A percentile compares a stretch with the other conserved stretches of the same genome.
Conservation (phyloP, 1,139 yeast species). For the Ogataea hybrid region DNA sequence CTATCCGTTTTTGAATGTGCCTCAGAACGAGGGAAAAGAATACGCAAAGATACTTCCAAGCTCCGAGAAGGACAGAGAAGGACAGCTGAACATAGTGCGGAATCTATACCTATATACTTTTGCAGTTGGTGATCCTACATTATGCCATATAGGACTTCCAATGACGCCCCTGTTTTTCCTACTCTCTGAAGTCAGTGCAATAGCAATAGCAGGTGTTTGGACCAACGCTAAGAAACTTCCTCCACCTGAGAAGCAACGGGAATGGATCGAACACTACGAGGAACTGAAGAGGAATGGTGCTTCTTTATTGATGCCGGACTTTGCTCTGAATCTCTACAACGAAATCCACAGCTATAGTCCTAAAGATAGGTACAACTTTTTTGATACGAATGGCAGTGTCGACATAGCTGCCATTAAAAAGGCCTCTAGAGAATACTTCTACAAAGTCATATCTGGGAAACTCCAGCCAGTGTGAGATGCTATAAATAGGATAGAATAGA, state of each 20-base stretch:
- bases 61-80: slow-evolving; percentile 13
- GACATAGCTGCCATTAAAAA: neutral
- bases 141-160: slow-evolving; percentile 42
- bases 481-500: too few species aligned
- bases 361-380: neutral
- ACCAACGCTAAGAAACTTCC: slow-evolving; percentile 28
- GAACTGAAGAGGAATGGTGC: neutral
- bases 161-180: slow-evolving; percentile 41
- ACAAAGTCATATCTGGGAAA: neutral
- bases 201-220: slow-evolving; percentile 50
- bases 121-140: slow-evolving; percentile 42
- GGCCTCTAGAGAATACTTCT: neutral
- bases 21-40: slow-evolving; percentile 22
- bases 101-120: slow-evolving; percentile 43
- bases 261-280: slow-evolving; percentile 13
- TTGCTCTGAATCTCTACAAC: neutral
- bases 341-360: neutral
- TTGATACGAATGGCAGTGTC: neutral
- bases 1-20: slow-evolving; percentile 40
- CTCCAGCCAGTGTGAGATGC: neutral
- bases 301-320: neutral
- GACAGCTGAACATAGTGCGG: slow-evolving; percentile 20
- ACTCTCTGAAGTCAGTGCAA: slow-evolving; percentile 42
- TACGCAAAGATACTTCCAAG: slow-evolving; percentile 22
- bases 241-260: slow-evolving; percentile 22